Conservation (phyloP, 2,329 filamentous ascomycete species). For the Stemphylium vesicarium region DNA sequence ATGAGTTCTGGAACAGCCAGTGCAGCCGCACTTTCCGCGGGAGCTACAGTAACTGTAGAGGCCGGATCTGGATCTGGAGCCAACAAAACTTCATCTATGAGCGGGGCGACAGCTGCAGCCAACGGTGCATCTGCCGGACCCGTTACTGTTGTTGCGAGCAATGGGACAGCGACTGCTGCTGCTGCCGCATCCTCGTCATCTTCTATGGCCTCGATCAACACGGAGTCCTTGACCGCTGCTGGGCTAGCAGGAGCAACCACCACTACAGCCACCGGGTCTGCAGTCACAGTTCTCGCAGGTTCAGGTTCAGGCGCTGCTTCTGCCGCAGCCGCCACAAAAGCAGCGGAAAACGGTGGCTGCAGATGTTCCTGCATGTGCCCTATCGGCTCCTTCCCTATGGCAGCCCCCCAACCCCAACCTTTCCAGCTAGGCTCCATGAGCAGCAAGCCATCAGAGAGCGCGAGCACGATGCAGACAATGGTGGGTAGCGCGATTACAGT, state of each 20-base stretch:
- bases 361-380: slow-evolving; percentile 42
- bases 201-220: slow-evolving; percentile 12
- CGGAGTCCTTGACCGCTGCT: slow-evolving; percentile 18
- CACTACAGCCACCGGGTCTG: slow-evolving; percentile 10
- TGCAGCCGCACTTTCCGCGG: no score
- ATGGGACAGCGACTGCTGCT: slow-evolving; percentile 17
- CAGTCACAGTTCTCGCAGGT: slow-evolving; percentile 35
- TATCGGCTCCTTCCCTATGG: slow-evolving; percentile 40
- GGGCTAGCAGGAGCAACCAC: slow-evolving; percentile 18
- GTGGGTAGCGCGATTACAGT: slow-evolving; percentile 29
- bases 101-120: background rate
- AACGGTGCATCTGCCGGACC: slow-evolving; percentile 8
- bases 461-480: slow-evolving; percentile 34
- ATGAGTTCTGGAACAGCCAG: background rate
- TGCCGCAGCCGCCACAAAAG: slow-evolving; percentile 21
- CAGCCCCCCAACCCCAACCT: slow-evolving; percentile 30
- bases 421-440: slow-evolving; percentile 36
- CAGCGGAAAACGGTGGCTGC: slow-evolving; percentile 26
- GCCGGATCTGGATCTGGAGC: no score
- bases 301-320: slow-evolving; percentile 1
- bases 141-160: slow-evolving; percentile 27
- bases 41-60: no score
- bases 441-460: background rate
- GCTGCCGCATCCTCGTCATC: slow-evolving; percentile 13
- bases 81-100: no score